Base-by-base conservation (phyloP, 2,329 filamentous ascomycete species). In the Fragosphaeria purpurea region DNA sequence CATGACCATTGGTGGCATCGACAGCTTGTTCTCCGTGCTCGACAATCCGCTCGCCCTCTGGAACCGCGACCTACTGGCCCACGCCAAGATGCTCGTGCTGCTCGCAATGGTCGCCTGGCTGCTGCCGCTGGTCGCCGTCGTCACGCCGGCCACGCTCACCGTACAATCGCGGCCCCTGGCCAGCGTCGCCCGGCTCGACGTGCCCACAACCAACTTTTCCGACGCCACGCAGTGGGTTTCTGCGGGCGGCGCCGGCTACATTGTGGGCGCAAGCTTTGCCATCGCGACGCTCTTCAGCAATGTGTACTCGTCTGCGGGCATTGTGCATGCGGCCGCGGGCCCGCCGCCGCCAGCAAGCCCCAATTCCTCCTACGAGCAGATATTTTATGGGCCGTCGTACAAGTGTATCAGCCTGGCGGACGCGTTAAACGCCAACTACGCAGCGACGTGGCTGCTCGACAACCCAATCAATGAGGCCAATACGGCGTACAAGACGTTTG, bases 351-450 rank as follows among this genome's bases (percentile, higher is more conserved):
- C 50, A 7, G 46, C 52, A 6, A 38, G 38, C 9, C 41, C 44
- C 46, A 52, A 54, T 37, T 31, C 50, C 4, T 44, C 49, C 6
- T 52, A 54, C 47, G 47, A 52, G 22, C 52, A 51, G 43, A 46
- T 43, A 5, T 22, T 53, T 3, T 53, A 53, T 39, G 52, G 52
- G 1, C 52, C 52, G 2, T 51, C 52, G 12, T 53, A 53, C 52
- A 50, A 48, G 22, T 54, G 52, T 46, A 41, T 40, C 35, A 47
- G 40, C 37, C 33, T 54, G 13, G 9, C n/a, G 10, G 49, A 53
- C 5, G 49, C 46, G 2, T 9, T 53, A 6, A 43, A 31, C 5
- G 12, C 33, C 13, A 35, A 46, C 22, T 43, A 38, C 38, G 11
- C 44, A 35, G 38, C 50, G 11, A 41, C 46, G 5, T 52, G 50